A percentile compares a stretch with the other conserved stretches of the same genome.
These are phyloP conservation scores for Fusarium sp. DNA, from an alignment of 2,329 filamentous ascomycete genomes.

Conservation along the genomic window DNA sequence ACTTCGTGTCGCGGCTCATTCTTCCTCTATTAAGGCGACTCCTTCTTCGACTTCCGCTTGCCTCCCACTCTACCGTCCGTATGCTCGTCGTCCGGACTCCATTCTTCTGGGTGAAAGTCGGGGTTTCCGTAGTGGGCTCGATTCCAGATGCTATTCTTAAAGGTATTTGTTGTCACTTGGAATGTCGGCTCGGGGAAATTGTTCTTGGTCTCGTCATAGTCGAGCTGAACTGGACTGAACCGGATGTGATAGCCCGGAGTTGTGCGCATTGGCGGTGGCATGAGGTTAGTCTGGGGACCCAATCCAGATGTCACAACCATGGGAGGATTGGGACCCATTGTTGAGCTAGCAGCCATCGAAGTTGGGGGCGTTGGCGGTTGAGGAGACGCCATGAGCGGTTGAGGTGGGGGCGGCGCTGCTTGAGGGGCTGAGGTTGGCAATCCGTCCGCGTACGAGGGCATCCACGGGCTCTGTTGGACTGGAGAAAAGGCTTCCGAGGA, in stretches of 20 bases:
- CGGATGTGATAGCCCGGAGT: conserved; percentile 56
- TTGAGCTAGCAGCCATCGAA: conserved; percentile 49
- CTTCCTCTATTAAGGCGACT: conserved; percentile 21
- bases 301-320: conserved; percentile 41
- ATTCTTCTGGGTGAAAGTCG: conserved; percentile 64
- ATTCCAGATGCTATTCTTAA: conserved; percentile 78
- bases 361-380: conserved; percentile 51
- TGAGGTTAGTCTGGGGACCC: conserved; percentile 29
- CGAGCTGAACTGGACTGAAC: conserved; percentile 65
- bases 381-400: conserved; percentile 52
- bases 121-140: conserved; percentile 78
- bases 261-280: conserved; percentile 21
- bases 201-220: conserved; percentile 66
- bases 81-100: conserved; percentile 60
- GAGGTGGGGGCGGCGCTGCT: conserved; percentile 43
- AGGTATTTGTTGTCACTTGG: conserved; percentile 68
- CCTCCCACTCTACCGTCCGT: conserved; percentile 48
- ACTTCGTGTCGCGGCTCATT: neutral
- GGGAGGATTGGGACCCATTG: conserved; percentile 34
- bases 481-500: conserved; percentile 53
- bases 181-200: conserved; percentile 64
- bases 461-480: conserved; percentile 57
- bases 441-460: conserved; percentile 51
- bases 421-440: conserved; percentile 42
- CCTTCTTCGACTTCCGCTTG: conserved; percentile 48